These are phyloP conservation scores for Exophiala bonariae DNA, from an alignment of 2,329 filamentous ascomycete species.

Conservation along the genomic window DNA sequence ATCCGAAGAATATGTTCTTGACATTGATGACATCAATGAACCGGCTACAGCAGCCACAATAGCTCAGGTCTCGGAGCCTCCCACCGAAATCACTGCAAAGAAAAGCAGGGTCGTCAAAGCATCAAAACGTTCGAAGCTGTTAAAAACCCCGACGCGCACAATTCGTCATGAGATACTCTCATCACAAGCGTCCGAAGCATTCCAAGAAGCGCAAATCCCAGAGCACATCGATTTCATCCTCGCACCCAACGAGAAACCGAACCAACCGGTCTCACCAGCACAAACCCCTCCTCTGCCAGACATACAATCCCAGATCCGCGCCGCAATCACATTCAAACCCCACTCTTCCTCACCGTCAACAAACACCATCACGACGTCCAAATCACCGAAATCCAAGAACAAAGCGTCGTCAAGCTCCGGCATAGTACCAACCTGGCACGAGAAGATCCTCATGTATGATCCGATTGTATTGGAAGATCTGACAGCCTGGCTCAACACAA, in stretches of 20 bases:
- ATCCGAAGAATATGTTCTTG: constrained; percentile 16
- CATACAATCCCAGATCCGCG: constrained; percentile 18
- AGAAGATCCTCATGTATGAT: constrained; percentile 93
- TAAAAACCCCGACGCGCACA: constrained; percentile 7
- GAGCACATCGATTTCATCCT: not conserved
- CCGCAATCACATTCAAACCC: constrained; percentile 12
- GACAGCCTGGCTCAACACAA: constrained; percentile 76
- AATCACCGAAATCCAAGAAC: not conserved
- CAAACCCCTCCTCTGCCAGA: constrained; percentile 10
- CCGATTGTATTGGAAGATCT: constrained; percentile 87
- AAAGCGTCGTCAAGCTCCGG: constrained; percentile 39
- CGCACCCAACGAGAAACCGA: not conserved
- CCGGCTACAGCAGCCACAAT: no score
- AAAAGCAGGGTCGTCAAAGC: constrained; percentile 2
- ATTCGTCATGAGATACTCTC: constrained; percentile 2
- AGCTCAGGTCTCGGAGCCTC: not conserved
- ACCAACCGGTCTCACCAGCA: constrained; percentile 6
- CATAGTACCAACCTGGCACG: constrained; percentile 68
- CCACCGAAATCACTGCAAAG: constrained; percentile 5
- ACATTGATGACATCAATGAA: constrained; percentile 28
- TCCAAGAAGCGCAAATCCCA: no score
- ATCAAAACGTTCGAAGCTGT: not conserved
- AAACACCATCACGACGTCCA: not conserved
- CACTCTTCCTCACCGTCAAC: not conserved
- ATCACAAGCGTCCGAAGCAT: not conserved